Conservation (phyloP, 2,329 filamentous ascomycete species). For the Xylariaceae sp. region DNA sequence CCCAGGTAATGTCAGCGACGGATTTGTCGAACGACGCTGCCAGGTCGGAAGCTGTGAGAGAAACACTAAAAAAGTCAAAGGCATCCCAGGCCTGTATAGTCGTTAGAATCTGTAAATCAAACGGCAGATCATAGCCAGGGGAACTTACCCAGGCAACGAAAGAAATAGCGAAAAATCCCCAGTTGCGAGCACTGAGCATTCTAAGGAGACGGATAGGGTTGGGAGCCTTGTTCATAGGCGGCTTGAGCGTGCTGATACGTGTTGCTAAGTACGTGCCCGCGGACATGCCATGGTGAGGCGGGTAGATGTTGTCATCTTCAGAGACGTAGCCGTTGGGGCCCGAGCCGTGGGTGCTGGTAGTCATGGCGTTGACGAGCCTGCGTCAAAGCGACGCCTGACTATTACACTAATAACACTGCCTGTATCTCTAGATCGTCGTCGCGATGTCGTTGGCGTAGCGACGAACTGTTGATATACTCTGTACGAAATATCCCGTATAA, state of each 20-base stretch:
- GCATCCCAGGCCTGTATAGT: constrained; percentile 52
- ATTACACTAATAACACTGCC: background rate
- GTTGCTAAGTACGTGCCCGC: constrained; percentile 43
- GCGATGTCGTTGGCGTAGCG: too few relatives aligned
- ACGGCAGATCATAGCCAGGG: constrained; percentile 3
- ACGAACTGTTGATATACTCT: too few relatives aligned
- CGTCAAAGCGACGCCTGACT: background rate
- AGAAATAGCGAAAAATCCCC: constrained; percentile 51
- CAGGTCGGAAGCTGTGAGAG: constrained; percentile 52
- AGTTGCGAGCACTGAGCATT: constrained; percentile 46
- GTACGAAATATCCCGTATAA: too few relatives aligned
- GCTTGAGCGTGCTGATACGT: constrained; percentile 52
- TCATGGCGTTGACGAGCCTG: constrained; percentile 6
- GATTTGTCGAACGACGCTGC: constrained; percentile 47
- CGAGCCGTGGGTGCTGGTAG: background rate
- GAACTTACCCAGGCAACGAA: constrained; percentile 51
- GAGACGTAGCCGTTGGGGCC: constrained; percentile 6
- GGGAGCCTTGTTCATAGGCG: constrained; percentile 48
- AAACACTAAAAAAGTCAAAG: constrained; percentile 64
- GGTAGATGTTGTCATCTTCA: constrained; percentile 27
- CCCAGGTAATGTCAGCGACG: constrained; percentile 58
- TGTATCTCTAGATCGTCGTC: too few relatives aligned
- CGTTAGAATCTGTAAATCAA: background rate
- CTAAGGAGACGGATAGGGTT: constrained; percentile 48
- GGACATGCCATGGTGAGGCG: constrained; percentile 48